Percentiles rank a stretch among this genome's conserved stretches.
Evolutionary conservation across 192 early-diverging fungal species (phyloP).

Genomic region (Entomortierella chlamydospora): DNA sequence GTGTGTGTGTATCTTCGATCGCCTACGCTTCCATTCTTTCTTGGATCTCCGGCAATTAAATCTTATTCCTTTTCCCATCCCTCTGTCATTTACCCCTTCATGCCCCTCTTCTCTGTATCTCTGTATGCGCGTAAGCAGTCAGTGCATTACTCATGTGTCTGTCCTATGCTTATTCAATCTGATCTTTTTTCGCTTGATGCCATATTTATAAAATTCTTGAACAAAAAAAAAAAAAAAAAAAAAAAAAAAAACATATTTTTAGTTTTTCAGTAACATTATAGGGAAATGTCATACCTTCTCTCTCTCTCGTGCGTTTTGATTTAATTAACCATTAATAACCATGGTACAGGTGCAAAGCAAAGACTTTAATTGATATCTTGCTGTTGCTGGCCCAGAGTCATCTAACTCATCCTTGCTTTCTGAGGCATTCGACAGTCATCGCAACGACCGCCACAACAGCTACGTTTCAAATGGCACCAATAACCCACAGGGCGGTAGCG

Average conservation of each 20-base stretch:
- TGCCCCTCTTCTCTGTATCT: constrained; percentile 2
- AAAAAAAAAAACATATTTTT: too few relatives aligned
- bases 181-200: neutral
- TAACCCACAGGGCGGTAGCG: neutral
- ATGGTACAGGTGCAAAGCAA: neutral
- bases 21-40: neutral
- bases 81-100: neutral
- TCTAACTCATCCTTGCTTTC: too few relatives aligned
- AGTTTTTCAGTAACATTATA: neutral
- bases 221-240: too few relatives aligned
- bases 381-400: too few relatives aligned
- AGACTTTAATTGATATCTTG: too few relatives aligned
- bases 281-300: neutral
- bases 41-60: neutral
- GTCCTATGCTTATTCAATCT: neutral
- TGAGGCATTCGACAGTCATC: too few relatives aligned
- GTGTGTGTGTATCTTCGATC: neutral
- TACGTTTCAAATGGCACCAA: neutral
- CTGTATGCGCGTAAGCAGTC: neutral
- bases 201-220: too few relatives aligned
- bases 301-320: neutral
- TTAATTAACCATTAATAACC: neutral
- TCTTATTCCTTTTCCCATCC: neutral
- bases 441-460: neutral
- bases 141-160: neutral